Base-by-base conservation (phyloP, 768 basidiomycete genomes). In the Suillus bovinus region DNA sequence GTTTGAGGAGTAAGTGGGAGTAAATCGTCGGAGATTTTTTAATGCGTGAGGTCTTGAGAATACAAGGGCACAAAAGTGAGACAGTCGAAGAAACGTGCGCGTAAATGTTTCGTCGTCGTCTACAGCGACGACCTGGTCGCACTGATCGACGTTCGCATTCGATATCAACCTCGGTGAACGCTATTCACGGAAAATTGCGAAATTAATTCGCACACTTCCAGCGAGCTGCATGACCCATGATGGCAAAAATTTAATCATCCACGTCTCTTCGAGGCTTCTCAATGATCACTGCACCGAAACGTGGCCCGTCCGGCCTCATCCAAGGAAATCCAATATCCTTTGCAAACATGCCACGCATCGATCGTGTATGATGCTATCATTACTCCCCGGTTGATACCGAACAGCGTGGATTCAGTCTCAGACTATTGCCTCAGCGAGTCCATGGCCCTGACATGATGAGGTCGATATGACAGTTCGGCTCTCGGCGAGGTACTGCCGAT, bases 1-100 rank as follows among this genome's bases (percentile, higher is more conserved):
- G 70, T 14, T 36, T 34, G 39, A 58, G 54, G 50, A 46, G 3
- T 4, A 2, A 58, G 66, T 61, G 60, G 16, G 50, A 59, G 47
- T 3, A 1, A n/a, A n/a, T 0, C 17, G 38, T 14, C 46, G 41
- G 61, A 16, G 41, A 52, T 53, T 71, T n/a, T 72, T 71, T 64
- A 71, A 69, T 67, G 62, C 46, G 59, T 47, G 16, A 31, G 34
- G 33, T 47, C 11, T 54, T n/a, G 16, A n/a, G 53, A 42, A 34
- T 39, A 49, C 33, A 46, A 61, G 41, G 47, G 2, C 8, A 31
- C 24, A 46, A 13, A 41, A 47, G 52, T n/a, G 4, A 50, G 24
- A 7, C 16, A 24, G 54, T 22, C 16, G 38, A 5, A 16, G 36
- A 55, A 24, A 38, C 9, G 2, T 5, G 24, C 13, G 36, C 36